Evolutionary conservation across 176 grass and related monocot species (phyloP).

Genomic region (Musa beccarii): DNA sequence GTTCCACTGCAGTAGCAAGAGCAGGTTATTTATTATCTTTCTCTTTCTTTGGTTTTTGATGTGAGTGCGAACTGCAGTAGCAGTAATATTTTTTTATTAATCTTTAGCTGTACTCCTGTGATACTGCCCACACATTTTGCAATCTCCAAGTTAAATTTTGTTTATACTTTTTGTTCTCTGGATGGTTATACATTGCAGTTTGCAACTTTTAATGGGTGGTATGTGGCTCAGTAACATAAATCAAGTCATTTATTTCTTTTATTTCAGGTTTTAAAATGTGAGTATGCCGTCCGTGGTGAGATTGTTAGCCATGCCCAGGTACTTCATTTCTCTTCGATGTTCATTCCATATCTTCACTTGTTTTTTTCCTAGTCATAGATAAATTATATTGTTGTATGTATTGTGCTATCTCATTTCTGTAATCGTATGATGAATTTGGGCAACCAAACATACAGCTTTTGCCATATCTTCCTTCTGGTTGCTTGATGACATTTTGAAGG

Average conservation of each 20-base stretch:
- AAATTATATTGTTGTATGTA: not conserved
- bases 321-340: not conserved
- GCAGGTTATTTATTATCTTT: too few species aligned
- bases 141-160: too few species aligned
- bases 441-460: not conserved
- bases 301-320: constrained; percentile 94
- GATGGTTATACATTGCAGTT: too few species aligned
- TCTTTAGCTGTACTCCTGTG: too few species aligned
- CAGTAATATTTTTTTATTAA: not conserved
- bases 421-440: not conserved
- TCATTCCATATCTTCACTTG: not conserved
- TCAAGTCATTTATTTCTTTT: not conserved
- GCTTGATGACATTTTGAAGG: not conserved
- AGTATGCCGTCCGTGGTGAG: constrained; percentile 94
- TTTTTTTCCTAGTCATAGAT: not conserved
- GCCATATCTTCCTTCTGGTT: not conserved
- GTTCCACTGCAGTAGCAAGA: too few species aligned
- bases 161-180: too few species aligned
- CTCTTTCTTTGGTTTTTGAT: not conserved
- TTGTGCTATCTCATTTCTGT: not conserved
- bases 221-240: not conserved
- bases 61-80: not conserved
- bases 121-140: too few species aligned
- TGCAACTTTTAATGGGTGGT: too few species aligned
- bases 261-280: constrained; percentile 73